Evolutionary conservation across 2,329 filamentous ascomycete genomes (phyloP).

Genomic region (Neonectria sp.): DNA sequence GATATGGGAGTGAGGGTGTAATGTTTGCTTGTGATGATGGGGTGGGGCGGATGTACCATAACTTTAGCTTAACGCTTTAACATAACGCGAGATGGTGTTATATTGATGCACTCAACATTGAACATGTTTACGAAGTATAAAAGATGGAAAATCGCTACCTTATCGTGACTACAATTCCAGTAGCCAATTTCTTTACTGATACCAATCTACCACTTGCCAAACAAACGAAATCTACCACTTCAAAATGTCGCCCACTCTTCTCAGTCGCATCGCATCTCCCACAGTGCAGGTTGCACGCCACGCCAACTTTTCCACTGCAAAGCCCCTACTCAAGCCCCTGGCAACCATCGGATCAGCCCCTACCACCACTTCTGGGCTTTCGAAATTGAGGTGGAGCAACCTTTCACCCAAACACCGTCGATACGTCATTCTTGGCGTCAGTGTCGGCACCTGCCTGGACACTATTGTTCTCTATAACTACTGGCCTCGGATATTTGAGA

Average conservation of each 20-base stretch:
- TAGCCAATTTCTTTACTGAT: neutral
- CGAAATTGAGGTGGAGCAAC: slow-evolving; percentile 47
- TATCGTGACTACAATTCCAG: neutral
- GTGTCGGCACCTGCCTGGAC: slow-evolving; percentile 41
- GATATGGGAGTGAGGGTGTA: neutral
- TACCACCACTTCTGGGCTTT: neutral
- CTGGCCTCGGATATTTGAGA: slow-evolving; percentile 41
- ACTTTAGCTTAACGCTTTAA: slow-evolving; percentile 17
- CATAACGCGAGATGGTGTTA: slow-evolving; percentile 22
- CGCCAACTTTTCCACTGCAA: slow-evolving; percentile 44
- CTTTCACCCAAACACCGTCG: slow-evolving; percentile 47
- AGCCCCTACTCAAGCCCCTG: slow-evolving; percentile 28
- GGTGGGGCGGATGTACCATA: slow-evolving; percentile 10
- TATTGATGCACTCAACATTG: neutral
- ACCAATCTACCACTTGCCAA: neutral
- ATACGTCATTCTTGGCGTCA: slow-evolving; percentile 42
- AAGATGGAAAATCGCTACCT: neutral
- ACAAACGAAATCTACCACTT: neutral
- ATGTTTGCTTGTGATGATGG: slow-evolving; percentile 1
- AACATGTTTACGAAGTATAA: slow-evolving; percentile 3
- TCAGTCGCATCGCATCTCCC: slow-evolving; percentile 37
- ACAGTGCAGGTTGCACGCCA: slow-evolving; percentile 30
- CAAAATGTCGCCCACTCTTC: slow-evolving; percentile 38
- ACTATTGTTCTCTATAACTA: slow-evolving; percentile 48
- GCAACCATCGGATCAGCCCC: slow-evolving; percentile 15